These are phyloP conservation scores for Calonectria hongkongensis DNA, from an alignment of 2,329 filamentous ascomycete species.

Conservation along the genomic window DNA sequence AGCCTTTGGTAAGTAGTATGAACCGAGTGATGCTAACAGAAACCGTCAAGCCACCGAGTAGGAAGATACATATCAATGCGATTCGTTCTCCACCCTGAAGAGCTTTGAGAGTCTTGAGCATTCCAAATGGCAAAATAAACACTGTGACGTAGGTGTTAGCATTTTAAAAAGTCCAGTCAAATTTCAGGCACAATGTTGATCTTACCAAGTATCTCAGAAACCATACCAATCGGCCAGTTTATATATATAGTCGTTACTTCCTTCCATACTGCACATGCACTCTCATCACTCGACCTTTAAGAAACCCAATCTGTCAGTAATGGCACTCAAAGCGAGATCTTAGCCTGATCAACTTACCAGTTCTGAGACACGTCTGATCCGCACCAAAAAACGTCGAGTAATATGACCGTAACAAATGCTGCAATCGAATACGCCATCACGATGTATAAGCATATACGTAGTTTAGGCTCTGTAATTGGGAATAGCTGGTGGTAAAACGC, in stretches of 20 bases:
- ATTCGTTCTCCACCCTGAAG: slow-evolving; percentile 10
- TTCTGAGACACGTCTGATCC: neutral
- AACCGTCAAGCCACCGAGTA: neutral
- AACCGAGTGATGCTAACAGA: neutral
- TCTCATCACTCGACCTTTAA: neutral
- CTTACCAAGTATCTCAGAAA: neutral
- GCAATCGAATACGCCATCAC: neutral
- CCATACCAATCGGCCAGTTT: slow-evolving; percentile 12
- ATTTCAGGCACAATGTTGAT: too few relatives aligned
- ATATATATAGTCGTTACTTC: neutral
- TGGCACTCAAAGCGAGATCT: neutral
- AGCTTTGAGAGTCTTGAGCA: slow-evolving; percentile 2
- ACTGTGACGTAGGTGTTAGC: neutral
- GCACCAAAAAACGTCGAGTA: slow-evolving; percentile 8
- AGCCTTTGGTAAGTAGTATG: neutral
- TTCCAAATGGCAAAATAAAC: neutral
- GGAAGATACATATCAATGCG: neutral
- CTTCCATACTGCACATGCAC: neutral
- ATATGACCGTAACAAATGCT: neutral
- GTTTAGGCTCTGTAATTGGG: slow-evolving; percentile 9
- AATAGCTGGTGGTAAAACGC: slow-evolving; percentile 6
- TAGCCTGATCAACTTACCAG: neutral
- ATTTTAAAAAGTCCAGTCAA: neutral
- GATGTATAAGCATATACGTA: neutral
- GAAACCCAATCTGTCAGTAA: neutral